Evolutionary conservation across 345 rosid genomes (phyloP).

Genomic region (Euphorbia peplus): DNA sequence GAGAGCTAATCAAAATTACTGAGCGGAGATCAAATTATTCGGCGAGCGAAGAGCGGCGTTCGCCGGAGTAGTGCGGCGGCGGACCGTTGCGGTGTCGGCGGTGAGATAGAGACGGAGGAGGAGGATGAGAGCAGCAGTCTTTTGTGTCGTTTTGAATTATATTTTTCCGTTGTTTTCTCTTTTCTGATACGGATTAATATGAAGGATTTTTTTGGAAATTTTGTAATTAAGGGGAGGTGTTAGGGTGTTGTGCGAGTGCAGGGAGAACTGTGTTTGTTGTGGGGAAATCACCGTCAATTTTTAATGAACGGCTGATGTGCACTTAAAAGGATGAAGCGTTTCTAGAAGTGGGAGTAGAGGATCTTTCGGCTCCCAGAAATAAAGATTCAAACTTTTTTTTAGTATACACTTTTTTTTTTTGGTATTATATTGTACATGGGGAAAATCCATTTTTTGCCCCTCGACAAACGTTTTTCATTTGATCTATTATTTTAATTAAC

Average conservation of each 20-base stretch:
- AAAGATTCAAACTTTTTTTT: neutral
- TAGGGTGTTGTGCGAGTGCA: neutral
- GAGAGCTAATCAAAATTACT: neutral
- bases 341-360: neutral
- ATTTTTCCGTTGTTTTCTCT: neutral
- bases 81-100: conserved; percentile 21
- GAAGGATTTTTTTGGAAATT: neutral
- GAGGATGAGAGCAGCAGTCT: neutral
- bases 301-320: neutral
- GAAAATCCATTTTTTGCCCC: neutral
- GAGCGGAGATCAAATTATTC: neutral
- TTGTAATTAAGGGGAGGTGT: neutral
- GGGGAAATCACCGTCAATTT: neutral
- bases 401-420: too few relatives aligned
- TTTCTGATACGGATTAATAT: conserved; percentile 6
- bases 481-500: too few relatives aligned
- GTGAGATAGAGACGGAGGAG: conserved; percentile 7
- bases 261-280: neutral
- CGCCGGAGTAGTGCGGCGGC: conserved; percentile 4
- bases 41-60: too few relatives aligned
- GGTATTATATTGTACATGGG: too few relatives aligned
- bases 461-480: too few relatives aligned
- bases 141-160: conserved; percentile 16
- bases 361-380: conserved; percentile 2
- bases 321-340: too few relatives aligned